Percentiles rank a stretch among this genome's conserved stretches.
Conservation (phyloP, 345 rosid species). For the Eucalyptus paniculata region DNA sequence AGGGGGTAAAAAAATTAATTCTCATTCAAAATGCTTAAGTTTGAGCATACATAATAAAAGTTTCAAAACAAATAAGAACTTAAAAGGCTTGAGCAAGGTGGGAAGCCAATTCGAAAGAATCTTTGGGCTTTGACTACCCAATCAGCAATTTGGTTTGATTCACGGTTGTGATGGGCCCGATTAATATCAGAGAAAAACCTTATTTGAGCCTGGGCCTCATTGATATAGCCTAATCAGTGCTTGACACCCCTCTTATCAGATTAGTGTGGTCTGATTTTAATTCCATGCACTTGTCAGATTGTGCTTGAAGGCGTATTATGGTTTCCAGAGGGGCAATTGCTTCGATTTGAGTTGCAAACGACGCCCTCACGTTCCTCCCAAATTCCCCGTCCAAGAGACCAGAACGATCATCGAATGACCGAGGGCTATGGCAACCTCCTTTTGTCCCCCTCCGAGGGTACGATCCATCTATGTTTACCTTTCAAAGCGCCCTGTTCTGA, state of each 20-base stretch:
- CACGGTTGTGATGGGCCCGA: neutral
- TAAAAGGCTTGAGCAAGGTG: neutral
- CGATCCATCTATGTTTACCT: neutral
- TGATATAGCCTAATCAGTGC: neutral
- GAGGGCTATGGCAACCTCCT: neutral
- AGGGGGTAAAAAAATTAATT: neutral
- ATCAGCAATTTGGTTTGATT: neutral
- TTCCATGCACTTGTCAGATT: neutral
- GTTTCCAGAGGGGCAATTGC: neutral
- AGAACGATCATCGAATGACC: no score
- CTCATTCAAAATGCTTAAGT: neutral
- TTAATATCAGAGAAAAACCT: neutral
- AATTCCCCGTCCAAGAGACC: no score
- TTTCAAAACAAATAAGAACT: neutral
- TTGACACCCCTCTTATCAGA: neutral
- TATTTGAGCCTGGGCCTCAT: neutral
- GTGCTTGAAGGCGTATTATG: neutral
- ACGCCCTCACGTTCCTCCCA: no score
- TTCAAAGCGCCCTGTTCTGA: neutral
- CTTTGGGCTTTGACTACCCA: neutral
- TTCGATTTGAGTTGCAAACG: no score
- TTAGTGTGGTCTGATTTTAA: neutral
- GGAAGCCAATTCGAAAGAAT: neutral
- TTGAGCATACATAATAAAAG: neutral
- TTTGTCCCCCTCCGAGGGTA: neutral